Base-by-base conservation (phyloP, 2,329 filamentous ascomycete species). In the Nannizziopsis arthrosporioides region DNA sequence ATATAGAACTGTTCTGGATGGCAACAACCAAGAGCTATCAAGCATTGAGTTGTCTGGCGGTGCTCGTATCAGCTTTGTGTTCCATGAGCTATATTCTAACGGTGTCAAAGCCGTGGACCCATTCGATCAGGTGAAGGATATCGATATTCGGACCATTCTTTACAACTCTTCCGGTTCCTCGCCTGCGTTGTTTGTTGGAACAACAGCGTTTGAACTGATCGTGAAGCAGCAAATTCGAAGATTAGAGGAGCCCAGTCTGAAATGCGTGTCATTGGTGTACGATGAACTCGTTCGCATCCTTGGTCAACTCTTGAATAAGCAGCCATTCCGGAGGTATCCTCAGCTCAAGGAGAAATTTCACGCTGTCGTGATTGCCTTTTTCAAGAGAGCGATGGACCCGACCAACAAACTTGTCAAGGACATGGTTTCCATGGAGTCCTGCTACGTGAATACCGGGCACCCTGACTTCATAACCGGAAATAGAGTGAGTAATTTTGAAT, bases 141-240 rank as follows among this genome's bases (percentile, higher is more conserved):
- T 90, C 52, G 92, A 98, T 62, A 98, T 98, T 59, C 84, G 93
- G 57, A 96, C 87, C 18, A 90, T 95, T 53, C 78, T 98, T 7
- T 94, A 94, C 79, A 98, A 98, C 77, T 96, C 92, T 18, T 96
- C 92, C n/a, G 92, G 92, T 63, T 92, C 92, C 27, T 94, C 90
- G 1, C 92, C 92, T 0, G 90, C 92, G 1, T 79, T 98, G 6
- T 98, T 98, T 62, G 92, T 98, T 27, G 92, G 92, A 48, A 96
- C 92, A 6, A 93, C 86, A 5, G 92, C 92, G n/a, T 98, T 98
- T 60, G 92, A 98, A 68, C 74, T 95, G 56, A 95, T 98, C 58
- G 90, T 96, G 57, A 98, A 96, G 76, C 87, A 95, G 66, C 89
- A 98, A 67, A 98, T 98, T 69, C 93, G 86, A 77, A 80, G 92